phyloP scores from a whole-genome alignment of 257 asterid species.

The Lycium barbarum region DNA sequence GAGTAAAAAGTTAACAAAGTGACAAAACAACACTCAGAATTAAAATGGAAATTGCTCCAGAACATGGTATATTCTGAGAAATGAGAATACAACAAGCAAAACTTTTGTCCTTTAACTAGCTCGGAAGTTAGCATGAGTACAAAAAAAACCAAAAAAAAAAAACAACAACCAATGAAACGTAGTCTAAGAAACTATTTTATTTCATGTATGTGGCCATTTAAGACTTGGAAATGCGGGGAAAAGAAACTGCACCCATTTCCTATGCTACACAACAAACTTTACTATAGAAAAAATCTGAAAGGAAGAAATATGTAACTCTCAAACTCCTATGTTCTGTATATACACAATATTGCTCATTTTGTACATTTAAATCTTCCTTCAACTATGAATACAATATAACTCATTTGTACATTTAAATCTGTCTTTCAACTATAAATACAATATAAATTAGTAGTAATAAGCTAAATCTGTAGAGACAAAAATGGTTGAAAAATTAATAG shows the following conservation, averaged over 20 bases:
- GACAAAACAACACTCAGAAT: constrained; percentile 22
- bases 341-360: not conserved
- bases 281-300: not conserved
- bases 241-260: not conserved
- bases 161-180: not conserved
- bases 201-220: no score
- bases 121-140: not conserved
- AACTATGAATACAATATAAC: not conserved
- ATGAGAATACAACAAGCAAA: not conserved
- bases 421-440: constrained; percentile 7
- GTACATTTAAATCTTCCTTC: constrained; percentile 25
- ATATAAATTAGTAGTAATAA: not conserved
- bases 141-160: not conserved
- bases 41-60: not conserved
- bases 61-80: constrained; percentile 20
- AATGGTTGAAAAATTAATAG: not conserved
- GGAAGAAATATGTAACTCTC: not conserved
- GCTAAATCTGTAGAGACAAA: not conserved
- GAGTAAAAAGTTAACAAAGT: constrained; percentile 9
- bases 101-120: constrained; percentile 20
- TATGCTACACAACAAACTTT: not conserved
- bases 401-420: constrained; percentile 23
- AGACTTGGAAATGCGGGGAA: not conserved
- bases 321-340: not conserved
- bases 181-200: not conserved